These are phyloP conservation scores for Globisporangium solare DNA, from an alignment of 352 stramenopile species.

Conservation along the genomic window DNA sequence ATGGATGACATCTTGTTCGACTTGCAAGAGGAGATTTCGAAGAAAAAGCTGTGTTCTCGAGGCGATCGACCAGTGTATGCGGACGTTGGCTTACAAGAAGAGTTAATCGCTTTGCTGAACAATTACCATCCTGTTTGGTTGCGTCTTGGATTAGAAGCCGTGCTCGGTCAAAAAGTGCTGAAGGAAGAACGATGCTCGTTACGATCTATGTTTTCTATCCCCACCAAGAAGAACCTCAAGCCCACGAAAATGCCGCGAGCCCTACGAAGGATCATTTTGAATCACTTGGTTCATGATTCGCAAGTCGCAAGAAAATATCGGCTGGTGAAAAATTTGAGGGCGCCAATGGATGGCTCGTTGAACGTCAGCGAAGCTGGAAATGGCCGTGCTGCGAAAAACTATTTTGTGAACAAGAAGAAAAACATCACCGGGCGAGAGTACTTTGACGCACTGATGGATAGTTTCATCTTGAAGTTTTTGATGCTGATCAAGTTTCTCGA, in stretches of 20 bases:
- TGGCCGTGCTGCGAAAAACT: conserved; percentile 9
- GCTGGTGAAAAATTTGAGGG: conserved; percentile 68
- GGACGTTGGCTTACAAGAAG: conserved; percentile 84
- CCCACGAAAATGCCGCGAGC: conserved; percentile 43
- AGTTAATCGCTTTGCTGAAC: conserved; percentile 85
- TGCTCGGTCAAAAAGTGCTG: conserved; percentile 68
- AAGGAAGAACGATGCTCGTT: conserved; percentile 53
- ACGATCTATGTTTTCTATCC: conserved; percentile 36
- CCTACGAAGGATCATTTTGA: conserved; percentile 55
- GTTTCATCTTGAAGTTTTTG: conserved; percentile 90
- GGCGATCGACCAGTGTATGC: conserved; percentile 86
- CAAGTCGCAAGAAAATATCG: conserved; percentile 55
- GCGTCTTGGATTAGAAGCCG: conserved; percentile 82
- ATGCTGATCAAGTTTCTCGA: conserved; percentile 94
- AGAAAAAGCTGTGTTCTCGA: conserved; percentile 76
- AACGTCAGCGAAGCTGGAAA: conserved; percentile 34
- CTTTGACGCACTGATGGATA: conserved; percentile 80
- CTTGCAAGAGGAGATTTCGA: conserved; percentile 66
- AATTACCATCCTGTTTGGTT: conserved; percentile 92
- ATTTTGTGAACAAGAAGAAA: conserved; percentile 55
- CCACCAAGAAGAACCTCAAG: conserved; percentile 22
- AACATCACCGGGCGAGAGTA: conserved; percentile 74
- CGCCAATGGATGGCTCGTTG: conserved; percentile 50
- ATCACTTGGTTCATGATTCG: conserved; percentile 62
- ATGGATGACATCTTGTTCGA: conserved; percentile 59